These are phyloP conservation scores for Tremella yokohamensis DNA, from an alignment of 768 basidiomycete species.

Conservation along the genomic window DNA sequence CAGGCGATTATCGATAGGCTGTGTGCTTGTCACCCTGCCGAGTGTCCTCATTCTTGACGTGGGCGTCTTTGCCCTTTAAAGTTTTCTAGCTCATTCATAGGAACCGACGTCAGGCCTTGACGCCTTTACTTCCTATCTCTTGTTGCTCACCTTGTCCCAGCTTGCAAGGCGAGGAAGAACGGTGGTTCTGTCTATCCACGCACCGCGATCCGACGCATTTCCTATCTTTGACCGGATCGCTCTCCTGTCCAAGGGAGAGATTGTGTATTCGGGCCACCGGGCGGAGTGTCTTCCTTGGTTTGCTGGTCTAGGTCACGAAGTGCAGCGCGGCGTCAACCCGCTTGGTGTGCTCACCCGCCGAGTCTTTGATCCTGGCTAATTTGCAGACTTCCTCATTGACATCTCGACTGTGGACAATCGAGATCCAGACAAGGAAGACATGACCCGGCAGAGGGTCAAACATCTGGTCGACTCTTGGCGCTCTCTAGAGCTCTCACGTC, in stretches of 20 bases:
- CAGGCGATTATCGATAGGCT: constrained; percentile 56
- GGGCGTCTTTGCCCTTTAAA: constrained; percentile 15
- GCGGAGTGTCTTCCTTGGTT: constrained; percentile 53
- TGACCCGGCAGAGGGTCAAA: constrained; percentile 49
- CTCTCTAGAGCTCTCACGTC: constrained; percentile 14
- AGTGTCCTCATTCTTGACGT: constrained; percentile 63
- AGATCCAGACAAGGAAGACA: constrained; percentile 51
- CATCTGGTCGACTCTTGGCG: constrained; percentile 52
- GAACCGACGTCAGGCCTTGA: constrained; percentile 43
- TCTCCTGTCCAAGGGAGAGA: constrained; percentile 59
- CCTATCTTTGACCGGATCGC: constrained; percentile 62
- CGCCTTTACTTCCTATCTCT: constrained; percentile 48
- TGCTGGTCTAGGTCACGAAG: constrained; percentile 44
- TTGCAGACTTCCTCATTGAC: constrained; percentile 54
- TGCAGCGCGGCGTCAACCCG: constrained; percentile 53
- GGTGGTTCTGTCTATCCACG: constrained; percentile 66
- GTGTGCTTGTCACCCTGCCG: constrained; percentile 62
- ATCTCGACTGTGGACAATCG: constrained; percentile 54
- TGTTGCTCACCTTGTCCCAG: constrained; percentile 44
- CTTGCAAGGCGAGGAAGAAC: constrained; percentile 51
- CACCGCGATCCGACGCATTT: constrained; percentile 63
- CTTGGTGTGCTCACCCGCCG: constrained; percentile 41
- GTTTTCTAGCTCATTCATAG: constrained; percentile 7
- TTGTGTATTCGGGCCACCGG: constrained; percentile 54
- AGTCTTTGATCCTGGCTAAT: not conserved